These are phyloP conservation scores for Syncephalis fuscata DNA, from an alignment of 371 early-diverging fungal genomes.

Conservation along the genomic window DNA sequence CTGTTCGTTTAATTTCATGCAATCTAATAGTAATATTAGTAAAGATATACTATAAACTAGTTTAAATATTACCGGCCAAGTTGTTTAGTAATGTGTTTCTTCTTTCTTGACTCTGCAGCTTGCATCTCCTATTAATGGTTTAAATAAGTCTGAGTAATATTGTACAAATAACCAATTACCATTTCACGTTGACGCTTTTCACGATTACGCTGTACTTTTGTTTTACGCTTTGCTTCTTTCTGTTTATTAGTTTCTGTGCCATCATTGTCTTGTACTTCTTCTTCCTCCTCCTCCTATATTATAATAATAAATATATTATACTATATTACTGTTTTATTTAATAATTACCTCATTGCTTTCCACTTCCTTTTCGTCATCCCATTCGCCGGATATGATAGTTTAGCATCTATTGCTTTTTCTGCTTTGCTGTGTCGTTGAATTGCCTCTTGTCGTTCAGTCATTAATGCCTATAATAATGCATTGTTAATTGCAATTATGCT, in stretches of 20 bases:
- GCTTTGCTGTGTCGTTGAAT: background rate
- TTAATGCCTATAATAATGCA: constrained; percentile 2
- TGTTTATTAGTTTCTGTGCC: constrained; percentile 3
- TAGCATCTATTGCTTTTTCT: constrained; percentile 13
- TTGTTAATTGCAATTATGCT: constrained; percentile 11
- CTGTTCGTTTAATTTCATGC: background rate
- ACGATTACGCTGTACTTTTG: constrained; percentile 20
- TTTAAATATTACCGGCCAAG: constrained; percentile 15
- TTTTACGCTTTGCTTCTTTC: constrained; percentile 19
- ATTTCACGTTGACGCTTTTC: constrained; percentile 17
- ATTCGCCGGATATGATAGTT: constrained; percentile 34
- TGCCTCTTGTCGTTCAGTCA: too few species aligned
- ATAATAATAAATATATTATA: too few species aligned
- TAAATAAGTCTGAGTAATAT: too few species aligned
- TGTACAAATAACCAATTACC: too few species aligned
- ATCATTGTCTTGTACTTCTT: too few species aligned
- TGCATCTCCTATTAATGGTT: constrained; percentile 17
- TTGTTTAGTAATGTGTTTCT: constrained; percentile 12
- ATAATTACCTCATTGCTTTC: constrained; percentile 14
- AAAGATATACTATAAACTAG: background rate
- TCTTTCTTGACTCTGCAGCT: constrained; percentile 21
- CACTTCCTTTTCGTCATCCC: constrained; percentile 25
- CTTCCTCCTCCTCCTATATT: background rate
- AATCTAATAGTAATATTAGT: constrained; percentile 1
- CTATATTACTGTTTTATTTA: background rate